Evolutionary conservation across 768 basidiomycete genomes (phyloP).

Genomic region (Boletus pseudopeckii): DNA sequence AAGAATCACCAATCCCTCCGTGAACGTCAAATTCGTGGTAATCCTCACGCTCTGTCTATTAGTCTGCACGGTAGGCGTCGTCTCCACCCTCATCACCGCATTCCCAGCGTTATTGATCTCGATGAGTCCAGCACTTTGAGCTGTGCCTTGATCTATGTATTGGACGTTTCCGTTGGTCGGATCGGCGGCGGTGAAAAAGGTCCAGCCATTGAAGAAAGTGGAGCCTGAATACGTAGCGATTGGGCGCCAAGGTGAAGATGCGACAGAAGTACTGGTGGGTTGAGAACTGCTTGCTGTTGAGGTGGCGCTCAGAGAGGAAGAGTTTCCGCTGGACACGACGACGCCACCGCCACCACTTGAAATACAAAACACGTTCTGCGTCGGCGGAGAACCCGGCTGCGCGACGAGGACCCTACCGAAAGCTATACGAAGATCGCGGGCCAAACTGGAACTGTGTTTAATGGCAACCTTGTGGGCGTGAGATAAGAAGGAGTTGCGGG

Average conservation of each 20-base stretch:
- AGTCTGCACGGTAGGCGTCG: slow-evolving; percentile 64
- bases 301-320: slow-evolving; percentile 25
- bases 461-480: slow-evolving; percentile 53
- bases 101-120: slow-evolving; percentile 68
- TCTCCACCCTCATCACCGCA: slow-evolving; percentile 87
- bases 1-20: slow-evolving; percentile 70
- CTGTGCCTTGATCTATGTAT: slow-evolving; percentile 61
- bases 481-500: slow-evolving; percentile 34
- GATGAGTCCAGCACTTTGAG: slow-evolving; percentile 56
- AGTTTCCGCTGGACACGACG: slow-evolving; percentile 16
- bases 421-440: slow-evolving; percentile 66
- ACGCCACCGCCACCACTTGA: slow-evolving; percentile 19
- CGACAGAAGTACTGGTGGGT: slow-evolving; percentile 19
- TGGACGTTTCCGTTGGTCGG: slow-evolving; percentile 74
- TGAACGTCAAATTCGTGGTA: slow-evolving; percentile 56
- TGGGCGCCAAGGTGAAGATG: slow-evolving; percentile 57
- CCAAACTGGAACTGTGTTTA: slow-evolving; percentile 57
- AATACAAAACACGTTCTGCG: slow-evolving; percentile 38
- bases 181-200: slow-evolving; percentile 65
- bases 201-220: slow-evolving; percentile 80
- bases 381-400: slow-evolving; percentile 32
- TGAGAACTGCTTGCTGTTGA: slow-evolving; percentile 20
- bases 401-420: slow-evolving; percentile 52
- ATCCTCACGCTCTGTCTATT: slow-evolving; percentile 80
- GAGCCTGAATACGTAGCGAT: slow-evolving; percentile 57